These are phyloP conservation scores for Sclerotinia borealis DNA, from an alignment of 2,329 filamentous ascomycete genomes.

Conservation along the genomic window DNA sequence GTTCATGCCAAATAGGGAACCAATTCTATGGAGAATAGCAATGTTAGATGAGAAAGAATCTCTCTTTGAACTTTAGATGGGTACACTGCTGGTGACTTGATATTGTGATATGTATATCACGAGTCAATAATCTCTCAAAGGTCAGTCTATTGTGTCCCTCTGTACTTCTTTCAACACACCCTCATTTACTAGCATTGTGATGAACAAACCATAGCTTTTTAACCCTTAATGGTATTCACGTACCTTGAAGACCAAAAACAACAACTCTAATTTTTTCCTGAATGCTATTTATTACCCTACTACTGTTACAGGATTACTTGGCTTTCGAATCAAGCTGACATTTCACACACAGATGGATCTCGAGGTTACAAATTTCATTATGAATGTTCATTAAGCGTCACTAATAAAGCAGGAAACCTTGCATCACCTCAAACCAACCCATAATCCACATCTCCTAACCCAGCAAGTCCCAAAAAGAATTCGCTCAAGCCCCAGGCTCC, in stretches of 20 bases:
- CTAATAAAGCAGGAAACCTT: background rate
- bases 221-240: constrained; percentile 11
- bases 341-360: background rate
- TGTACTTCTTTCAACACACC: background rate
- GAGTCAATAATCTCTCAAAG: background rate
- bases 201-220: constrained; percentile 14
- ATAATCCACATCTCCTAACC: constrained; percentile 33
- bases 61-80: background rate
- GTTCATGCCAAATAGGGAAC: constrained; percentile 8
- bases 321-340: background rate
- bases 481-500: constrained; percentile 71
- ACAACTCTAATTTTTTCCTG: constrained; percentile 14
- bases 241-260: constrained; percentile 13
- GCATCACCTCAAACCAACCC: constrained; percentile 28
- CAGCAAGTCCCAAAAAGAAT: constrained; percentile 74
- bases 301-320: background rate
- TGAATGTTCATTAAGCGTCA: background rate
- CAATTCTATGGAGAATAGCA: constrained; percentile 3
- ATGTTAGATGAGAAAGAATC: constrained; percentile 2
- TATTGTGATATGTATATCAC: constrained; percentile 5
- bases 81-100: constrained; percentile 4
- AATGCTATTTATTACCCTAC: background rate
- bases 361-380: background rate
- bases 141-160: background rate
- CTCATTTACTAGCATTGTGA: background rate